Evolutionary conservation across 257 asterid genomes (phyloP).

Genomic region (Asclepias syriaca): DNA sequence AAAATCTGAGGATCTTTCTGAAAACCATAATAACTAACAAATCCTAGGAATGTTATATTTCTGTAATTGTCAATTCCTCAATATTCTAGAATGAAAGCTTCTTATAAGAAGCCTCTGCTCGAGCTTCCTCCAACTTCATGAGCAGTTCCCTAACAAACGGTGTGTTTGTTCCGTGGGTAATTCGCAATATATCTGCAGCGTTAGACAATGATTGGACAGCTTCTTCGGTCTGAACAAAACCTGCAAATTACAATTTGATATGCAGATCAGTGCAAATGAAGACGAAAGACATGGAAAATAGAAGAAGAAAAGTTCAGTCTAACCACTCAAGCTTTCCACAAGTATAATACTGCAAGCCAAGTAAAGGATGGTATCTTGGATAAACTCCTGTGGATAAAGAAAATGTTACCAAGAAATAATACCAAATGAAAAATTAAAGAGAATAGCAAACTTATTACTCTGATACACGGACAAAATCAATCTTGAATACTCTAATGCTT

Average conservation of each 20-base stretch:
- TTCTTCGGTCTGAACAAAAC: conserved; percentile 61
- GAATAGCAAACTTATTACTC: conserved; percentile 45
- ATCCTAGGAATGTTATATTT: neutral
- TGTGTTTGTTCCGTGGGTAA: conserved; percentile 66
- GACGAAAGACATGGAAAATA: neutral
- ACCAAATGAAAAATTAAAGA: neutral
- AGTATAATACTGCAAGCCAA: conserved; percentile 77
- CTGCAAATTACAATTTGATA: conserved; percentile 26
- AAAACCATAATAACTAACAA: neutral
- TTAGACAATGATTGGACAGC: conserved; percentile 65
- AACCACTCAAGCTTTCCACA: conserved; percentile 97
- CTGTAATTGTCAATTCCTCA: neutral
- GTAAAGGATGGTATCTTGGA: conserved; percentile 70
- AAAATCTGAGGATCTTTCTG: neutral
- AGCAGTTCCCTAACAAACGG: conserved; percentile 57
- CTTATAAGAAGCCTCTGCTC: conserved; percentile 64
- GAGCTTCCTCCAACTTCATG: conserved; percentile 81
- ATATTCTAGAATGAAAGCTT: conserved; percentile 24
- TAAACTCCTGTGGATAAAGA: conserved; percentile 53
- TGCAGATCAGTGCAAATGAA: neutral
- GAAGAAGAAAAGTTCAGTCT: conserved; percentile 16
- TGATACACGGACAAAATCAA: conserved; percentile 62
- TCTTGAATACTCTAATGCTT: conserved; percentile 69
- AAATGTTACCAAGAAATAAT: neutral
- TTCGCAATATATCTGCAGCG: conserved; percentile 54